A percentile compares a stretch with the other conserved stretches of the same genome.
Evolutionary conservation across 371 early-diverging fungal genomes (phyloP).

Genomic region (Zychaea mexicana): DNA sequence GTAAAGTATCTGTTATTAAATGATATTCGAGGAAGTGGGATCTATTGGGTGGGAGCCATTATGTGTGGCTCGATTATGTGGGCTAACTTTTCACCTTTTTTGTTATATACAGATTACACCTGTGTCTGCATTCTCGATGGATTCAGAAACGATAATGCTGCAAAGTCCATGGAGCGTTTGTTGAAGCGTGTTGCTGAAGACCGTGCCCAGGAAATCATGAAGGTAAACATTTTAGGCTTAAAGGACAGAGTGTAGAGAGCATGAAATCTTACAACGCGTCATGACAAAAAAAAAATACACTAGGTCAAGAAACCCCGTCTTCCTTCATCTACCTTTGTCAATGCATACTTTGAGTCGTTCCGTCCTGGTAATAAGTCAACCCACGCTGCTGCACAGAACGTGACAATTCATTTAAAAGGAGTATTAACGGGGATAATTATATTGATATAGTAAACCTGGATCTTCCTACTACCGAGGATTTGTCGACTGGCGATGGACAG

Average conservation of each 20-base stretch:
- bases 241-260: no score
- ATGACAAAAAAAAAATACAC: no score
- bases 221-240: conserved; percentile 34
- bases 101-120: conserved; percentile 71
- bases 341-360: conserved; percentile 89
- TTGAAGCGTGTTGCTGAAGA: conserved; percentile 81
- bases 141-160: conserved; percentile 83
- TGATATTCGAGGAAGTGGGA: neutral
- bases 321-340: conserved; percentile 90
- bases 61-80: no score
- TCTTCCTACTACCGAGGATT: conserved; percentile 31
- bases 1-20: conserved; percentile 22
- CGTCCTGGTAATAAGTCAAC: conserved; percentile 44
- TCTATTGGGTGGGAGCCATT: neutral
- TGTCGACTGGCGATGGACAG: conserved; percentile 46
- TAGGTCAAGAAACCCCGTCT: conserved; percentile 66
- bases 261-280: neutral
- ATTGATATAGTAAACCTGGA: conserved; percentile 28
- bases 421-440: neutral
- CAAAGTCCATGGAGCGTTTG: conserved; percentile 87
- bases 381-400: no score
- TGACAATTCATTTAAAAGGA: no score
- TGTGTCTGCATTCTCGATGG: conserved; percentile 92
- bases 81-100: neutral
- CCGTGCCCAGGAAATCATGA: conserved; percentile 79